Base-by-base conservation (phyloP, 2,329 filamentous ascomycete species). In the Exophiala aquamarina region DNA sequence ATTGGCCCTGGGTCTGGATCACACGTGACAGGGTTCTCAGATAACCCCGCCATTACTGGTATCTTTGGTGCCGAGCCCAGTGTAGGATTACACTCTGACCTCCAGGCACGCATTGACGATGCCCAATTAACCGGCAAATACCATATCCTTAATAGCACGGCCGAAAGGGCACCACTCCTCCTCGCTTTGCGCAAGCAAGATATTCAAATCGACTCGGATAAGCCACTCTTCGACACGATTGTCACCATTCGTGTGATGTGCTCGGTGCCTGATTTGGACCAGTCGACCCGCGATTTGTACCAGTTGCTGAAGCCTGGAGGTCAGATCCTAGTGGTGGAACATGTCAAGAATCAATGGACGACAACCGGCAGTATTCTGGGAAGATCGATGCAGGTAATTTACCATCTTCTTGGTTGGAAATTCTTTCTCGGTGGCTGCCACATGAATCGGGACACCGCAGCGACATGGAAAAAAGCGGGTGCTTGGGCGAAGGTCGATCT, bases 21-120 rank as follows among this genome's bases (percentile, higher is more conserved):
- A 11, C 71, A 78, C 44, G 66, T 79, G 38, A 63, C 64, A 1
- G 67, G 69, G 36, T 76, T 80, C 50, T 31, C 66, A 6, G 60
- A 67, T 44, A 62, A 64, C 5, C 59, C 63, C 2, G 63, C 67
- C 3, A 70, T 79, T 49, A 67, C 55, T 7, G 64, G 66, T 11
- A 70, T 81, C 34, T 81, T 79, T 52, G 78, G 76, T 35, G 70
- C 76, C 1, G 79, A 82, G 57, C 79, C 79, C 0, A 74, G 73
- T 32, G 47, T 58, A 3, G 66, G 69, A 0, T 63, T 82, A 1
- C 78, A 81, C 48, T 52, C 57, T 0, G 63, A 68, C 2, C 63
- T 82, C 3, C 58, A 66, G 19, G 28, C 21, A 4, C 45, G 52
- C 6, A 49, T 55, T 40, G 18, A 49, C 36, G 45, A 49, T 11